Evolutionary conservation across 306 rosid genomes (phyloP), one percentile per base, ranked within the genome.

Genomic region (Oxytropis ochrocephala): DNA sequence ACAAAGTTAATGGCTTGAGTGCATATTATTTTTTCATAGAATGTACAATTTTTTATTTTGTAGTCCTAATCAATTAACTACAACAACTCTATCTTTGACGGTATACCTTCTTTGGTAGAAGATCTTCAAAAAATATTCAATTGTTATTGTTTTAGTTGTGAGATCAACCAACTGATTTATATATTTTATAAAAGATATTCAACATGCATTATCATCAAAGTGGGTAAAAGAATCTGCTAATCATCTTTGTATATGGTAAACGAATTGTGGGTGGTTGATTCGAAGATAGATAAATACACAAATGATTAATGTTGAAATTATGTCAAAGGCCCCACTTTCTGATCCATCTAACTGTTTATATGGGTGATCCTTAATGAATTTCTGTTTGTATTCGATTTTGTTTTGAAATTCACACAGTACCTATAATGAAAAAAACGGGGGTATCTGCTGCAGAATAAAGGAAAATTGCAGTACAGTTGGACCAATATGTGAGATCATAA

Each of bases 341-440:
- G 82, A 53, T 43, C 7, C 38, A 59, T 59, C 11, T 17, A 50
- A 59, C 63, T 67, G 70, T 36, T 73, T 73, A 54, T 67, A 70
- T 73, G 17, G 44, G 52, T 60, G 42, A 73, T 43, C 46, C 70
- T 73, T 79, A 59, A 73, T 74, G 70, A 50, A n/a, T 73, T 66
- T 52, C 61, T 67, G 74, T 78, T 59, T 67, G 70, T 68, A 76
- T 68, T 49, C 73, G 41, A 67, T 8, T 47, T 57, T 13, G 63
- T 65, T 54, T 76, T 56, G 54, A 75, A 62, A 57, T 57, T 49
- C 36, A 55, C 5, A 33, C 39, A 9, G 65, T 67, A 64, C 51
- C 4, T 65, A 51, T 55, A 50, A 43, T 64, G 54, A 70, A 16
- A 27, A 33, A 65, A 67, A 58, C 56, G 56, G 68, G 63, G 69